Evolutionary conservation across 2,329 filamentous ascomycete genomes (phyloP).

Genomic region (Fusarium sp.): DNA sequence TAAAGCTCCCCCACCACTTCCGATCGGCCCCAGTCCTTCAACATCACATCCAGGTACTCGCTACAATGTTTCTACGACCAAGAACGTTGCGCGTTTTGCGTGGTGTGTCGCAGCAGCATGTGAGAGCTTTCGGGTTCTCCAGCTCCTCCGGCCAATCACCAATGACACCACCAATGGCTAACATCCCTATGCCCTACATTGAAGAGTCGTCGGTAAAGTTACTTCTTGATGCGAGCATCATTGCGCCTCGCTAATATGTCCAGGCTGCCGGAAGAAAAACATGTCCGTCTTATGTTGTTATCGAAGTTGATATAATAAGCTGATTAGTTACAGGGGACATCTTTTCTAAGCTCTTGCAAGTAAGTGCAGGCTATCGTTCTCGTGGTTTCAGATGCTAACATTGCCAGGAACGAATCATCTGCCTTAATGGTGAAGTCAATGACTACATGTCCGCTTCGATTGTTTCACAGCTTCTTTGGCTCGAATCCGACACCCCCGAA

Average conservation of each 20-base stretch:
- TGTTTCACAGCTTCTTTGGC: conserved; percentile 95
- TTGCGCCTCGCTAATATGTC: conserved; percentile 46
- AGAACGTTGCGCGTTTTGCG: conserved; percentile 50
- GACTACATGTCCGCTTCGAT: conserved; percentile 92
- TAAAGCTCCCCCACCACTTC: conserved; percentile 45
- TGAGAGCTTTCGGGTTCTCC: conserved; percentile 59
- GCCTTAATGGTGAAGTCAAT: conserved; percentile 91
- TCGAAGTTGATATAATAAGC: conserved; percentile 11
- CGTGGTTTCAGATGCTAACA: conserved; percentile 26
- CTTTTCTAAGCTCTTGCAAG: conserved; percentile 82
- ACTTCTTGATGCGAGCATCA: background rate
- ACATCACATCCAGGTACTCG: conserved; percentile 12
- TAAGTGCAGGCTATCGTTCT: conserved; percentile 49
- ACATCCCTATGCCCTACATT: conserved; percentile 71
- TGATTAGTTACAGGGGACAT: conserved; percentile 73
- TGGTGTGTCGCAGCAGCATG: conserved; percentile 51
- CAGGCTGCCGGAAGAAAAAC: conserved; percentile 82
- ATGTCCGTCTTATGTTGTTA: conserved; percentile 63
- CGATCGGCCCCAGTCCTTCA: conserved; percentile 23
- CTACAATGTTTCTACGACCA: conserved; percentile 50
- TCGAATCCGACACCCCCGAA: conserved; percentile 94
- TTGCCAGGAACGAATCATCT: conserved; percentile 87
- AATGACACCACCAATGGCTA: conserved; percentile 49
- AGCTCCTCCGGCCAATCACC: conserved; percentile 46
- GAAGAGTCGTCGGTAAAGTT: conserved; percentile 57